These are phyloP conservation scores for Trametes polyzona DNA, from an alignment of 1,284 basidiomycete species.

Conservation along the genomic window DNA sequence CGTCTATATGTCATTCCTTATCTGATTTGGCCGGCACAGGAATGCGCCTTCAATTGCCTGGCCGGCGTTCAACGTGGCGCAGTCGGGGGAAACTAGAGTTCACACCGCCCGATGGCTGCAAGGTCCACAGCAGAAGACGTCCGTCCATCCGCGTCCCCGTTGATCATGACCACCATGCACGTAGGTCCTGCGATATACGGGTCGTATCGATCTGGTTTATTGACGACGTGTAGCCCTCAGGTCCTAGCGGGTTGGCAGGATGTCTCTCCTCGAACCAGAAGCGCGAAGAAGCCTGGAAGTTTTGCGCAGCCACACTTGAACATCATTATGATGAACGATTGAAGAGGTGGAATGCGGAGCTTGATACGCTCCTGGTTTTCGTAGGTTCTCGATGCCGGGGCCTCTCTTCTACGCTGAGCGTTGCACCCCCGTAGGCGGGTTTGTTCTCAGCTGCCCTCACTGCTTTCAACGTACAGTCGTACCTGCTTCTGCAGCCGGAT, in stretches of 20 bases:
- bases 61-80: too few species aligned
- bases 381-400: background rate
- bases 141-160: too few species aligned
- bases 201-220: background rate
- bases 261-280: constrained; percentile 10
- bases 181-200: background rate
- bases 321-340: constrained; percentile 16
- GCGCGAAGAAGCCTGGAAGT: constrained; percentile 16
- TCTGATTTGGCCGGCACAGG: too few species aligned
- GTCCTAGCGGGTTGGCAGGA: background rate
- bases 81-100: too few species aligned
- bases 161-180: background rate
- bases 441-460: constrained; percentile 20
- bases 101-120: too few species aligned
- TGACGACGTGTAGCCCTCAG: background rate
- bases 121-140: too few species aligned
- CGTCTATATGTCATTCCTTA: too few species aligned
- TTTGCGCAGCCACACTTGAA: constrained; percentile 15
- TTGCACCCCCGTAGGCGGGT: constrained; percentile 5
- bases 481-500: constrained; percentile 17
- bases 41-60: too few species aligned
- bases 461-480: constrained; percentile 21
- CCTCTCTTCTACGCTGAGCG: background rate
- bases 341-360: constrained; percentile 19
- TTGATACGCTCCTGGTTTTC: constrained; percentile 25